A percentile compares a stretch with the other conserved stretches of the same genome.
These are phyloP conservation scores for Volvox africanus DNA, from an alignment of 139 green algal genomes.

Conservation along the genomic window DNA sequence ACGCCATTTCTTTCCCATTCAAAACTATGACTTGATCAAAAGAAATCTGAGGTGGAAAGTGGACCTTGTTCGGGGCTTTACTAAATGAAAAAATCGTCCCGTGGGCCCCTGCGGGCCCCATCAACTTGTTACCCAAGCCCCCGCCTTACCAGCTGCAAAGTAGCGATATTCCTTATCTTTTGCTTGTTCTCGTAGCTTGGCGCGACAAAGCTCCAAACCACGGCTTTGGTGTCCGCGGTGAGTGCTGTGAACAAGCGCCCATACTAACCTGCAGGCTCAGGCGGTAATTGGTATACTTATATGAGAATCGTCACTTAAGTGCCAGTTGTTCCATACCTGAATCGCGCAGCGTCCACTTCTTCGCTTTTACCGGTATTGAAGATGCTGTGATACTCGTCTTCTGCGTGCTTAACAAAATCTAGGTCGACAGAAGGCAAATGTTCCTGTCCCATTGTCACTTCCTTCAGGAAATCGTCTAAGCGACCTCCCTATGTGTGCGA, in stretches of 20 bases:
- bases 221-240: not conserved
- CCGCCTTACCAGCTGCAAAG: conserved; percentile 16
- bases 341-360: conserved; percentile 35
- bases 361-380: conserved; percentile 14
- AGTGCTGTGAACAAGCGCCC: conserved; percentile 21
- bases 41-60: too few species aligned
- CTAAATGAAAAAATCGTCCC: not conserved
- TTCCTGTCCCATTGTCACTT: not conserved
- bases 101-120: not conserved
- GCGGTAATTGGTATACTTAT: not conserved
- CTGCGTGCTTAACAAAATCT: conserved; percentile 32
- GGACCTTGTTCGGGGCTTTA: not conserved
- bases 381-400: conserved; percentile 29
- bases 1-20: too few species aligned
- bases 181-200: not conserved
- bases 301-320: not conserved
- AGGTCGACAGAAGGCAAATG: conserved; percentile 22
- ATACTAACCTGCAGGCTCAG: not conserved
- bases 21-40: too few species aligned
- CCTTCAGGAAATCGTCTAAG: not conserved
- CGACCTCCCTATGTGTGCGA: not conserved
- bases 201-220: conserved; percentile 15
- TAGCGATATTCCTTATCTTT: conserved; percentile 45
- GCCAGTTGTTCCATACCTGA: not conserved
- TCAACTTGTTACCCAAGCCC: not conserved